phyloP scores from a whole-genome alignment of 768 basidiomycete species.

The Lentinula sp. region DNA sequence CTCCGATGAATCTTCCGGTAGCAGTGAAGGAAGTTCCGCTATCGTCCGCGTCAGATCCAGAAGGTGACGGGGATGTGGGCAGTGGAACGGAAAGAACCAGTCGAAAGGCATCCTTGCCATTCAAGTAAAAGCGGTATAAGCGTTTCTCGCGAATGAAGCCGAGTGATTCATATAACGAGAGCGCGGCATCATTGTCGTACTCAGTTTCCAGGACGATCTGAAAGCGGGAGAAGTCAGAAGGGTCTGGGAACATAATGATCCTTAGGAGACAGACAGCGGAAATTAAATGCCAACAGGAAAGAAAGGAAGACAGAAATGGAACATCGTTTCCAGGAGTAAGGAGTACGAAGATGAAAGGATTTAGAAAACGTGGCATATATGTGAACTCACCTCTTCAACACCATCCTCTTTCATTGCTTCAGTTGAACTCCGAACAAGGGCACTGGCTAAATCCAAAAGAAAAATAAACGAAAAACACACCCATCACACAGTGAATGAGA shows the following conservation, averaged over 20 bases:
- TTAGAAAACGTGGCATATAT: background rate
- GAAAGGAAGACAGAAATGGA: no score
- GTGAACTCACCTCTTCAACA: constrained; percentile 75
- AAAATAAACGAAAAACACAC: constrained; percentile 35
- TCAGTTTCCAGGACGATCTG: constrained; percentile 96
- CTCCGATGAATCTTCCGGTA: background rate
- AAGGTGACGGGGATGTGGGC: constrained; percentile 16
- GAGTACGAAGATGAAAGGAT: background rate
- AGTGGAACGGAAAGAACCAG: constrained; percentile 61
- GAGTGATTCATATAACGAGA: constrained; percentile 84
- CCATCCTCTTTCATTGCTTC: constrained; percentile 77
- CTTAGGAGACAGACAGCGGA: background rate
- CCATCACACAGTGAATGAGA: constrained; percentile 27
- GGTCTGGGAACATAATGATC: background rate
- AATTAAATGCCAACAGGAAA: no score
- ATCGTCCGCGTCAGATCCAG: constrained; percentile 4
- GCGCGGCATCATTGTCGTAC: constrained; percentile 83
- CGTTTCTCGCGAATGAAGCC: constrained; percentile 97
- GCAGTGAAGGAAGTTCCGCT: background rate
- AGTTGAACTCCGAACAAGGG: constrained; percentile 78
- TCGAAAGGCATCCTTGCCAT: constrained; percentile 93
- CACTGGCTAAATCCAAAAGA: constrained; percentile 56
- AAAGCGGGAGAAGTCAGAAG: background rate
- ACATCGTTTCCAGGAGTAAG: background rate
- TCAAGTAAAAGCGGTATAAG: constrained; percentile 91